Conservation (phyloP, 768 basidiomycete species). For the Solioccasus polychromus region DNA sequence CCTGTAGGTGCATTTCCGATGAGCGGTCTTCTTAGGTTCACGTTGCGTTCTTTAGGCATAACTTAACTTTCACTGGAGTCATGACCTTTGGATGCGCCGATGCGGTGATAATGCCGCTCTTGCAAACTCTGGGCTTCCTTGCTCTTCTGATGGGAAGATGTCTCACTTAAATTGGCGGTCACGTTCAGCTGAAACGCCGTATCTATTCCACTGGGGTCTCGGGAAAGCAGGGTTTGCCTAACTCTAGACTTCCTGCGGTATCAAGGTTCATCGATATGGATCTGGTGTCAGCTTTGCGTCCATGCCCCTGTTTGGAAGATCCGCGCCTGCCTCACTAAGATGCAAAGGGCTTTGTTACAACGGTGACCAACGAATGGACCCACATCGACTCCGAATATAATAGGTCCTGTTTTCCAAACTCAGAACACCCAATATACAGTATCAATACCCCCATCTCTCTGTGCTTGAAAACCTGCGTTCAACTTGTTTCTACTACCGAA, state of each 20-base stretch:
- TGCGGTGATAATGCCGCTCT: too few species aligned
- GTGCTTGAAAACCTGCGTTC: neutral
- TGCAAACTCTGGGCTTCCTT: too few species aligned
- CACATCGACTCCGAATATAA: slow-evolving; percentile 13
- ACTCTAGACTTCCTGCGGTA: slow-evolving; percentile 6
- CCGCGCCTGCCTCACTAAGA: neutral
- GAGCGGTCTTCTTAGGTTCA: too few species aligned
- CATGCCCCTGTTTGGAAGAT: slow-evolving; percentile 20
- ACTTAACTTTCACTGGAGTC: too few species aligned
- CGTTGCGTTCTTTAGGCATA: too few species aligned
- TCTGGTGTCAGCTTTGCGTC: slow-evolving; percentile 20
- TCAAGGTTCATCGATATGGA: slow-evolving; percentile 19
- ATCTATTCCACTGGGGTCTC: too few species aligned
- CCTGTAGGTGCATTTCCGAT: too few species aligned
- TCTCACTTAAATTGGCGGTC: too few species aligned
- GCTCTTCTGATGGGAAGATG: too few species aligned
- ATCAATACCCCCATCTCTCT: neutral
- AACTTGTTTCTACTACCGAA: neutral
- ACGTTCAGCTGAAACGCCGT: too few species aligned
- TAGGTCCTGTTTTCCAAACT: neutral
- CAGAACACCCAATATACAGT: neutral
- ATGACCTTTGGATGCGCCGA: too few species aligned
- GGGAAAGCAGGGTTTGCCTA: too few species aligned
- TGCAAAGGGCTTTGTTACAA: slow-evolving; percentile 2
- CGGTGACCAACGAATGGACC: slow-evolving; percentile 15